A percentile compares a stretch with the other conserved stretches of the same genome.
Evolutionary conservation across 805 yeast genomes (phyloP).

Genomic region (Saturnispora kantuleensis): DNA sequence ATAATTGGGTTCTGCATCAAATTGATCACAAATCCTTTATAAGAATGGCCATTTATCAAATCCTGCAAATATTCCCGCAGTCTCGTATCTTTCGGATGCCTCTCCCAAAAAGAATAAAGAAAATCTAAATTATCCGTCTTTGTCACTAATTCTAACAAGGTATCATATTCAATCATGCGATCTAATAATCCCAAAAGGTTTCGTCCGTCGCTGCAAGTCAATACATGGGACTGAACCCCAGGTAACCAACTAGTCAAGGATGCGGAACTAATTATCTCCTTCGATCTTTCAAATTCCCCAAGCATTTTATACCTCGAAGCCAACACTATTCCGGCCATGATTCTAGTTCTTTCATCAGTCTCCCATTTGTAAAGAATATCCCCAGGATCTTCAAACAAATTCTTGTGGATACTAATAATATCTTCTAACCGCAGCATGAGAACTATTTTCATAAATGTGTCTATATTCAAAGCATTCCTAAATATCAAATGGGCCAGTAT

Average conservation of each 20-base stretch:
- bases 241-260: constrained; percentile 17
- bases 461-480: constrained; percentile 10
- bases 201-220: constrained; percentile 10
- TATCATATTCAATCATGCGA: constrained; percentile 8
- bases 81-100: constrained; percentile 12
- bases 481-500: constrained; percentile 18
- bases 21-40: constrained; percentile 9
- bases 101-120: constrained; percentile 22
- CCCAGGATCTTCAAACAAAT: constrained; percentile 6
- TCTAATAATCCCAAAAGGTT: constrained; percentile 17
- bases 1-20: constrained; percentile 11
- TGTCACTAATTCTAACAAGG: constrained; percentile 11
- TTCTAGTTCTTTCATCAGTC: constrained; percentile 8
- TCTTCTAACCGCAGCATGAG: constrained; percentile 15
- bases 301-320: constrained; percentile 19
- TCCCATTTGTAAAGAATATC: constrained; percentile 8
- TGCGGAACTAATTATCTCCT: constrained; percentile 11
- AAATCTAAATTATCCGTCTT: constrained; percentile 10
- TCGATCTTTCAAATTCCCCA: constrained; percentile 11
- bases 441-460: constrained; percentile 13
- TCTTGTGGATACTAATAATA: constrained; percentile 10
- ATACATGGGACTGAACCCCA: not conserved
- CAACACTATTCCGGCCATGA: constrained; percentile 16
- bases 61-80: constrained; percentile 11
- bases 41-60: not conserved